Percentiles rank a stretch among this genome's conserved stretches.
These are phyloP conservation scores for Leishmania major DNA, from an alignment of 208 protist species.

Conservation along the genomic window DNA sequence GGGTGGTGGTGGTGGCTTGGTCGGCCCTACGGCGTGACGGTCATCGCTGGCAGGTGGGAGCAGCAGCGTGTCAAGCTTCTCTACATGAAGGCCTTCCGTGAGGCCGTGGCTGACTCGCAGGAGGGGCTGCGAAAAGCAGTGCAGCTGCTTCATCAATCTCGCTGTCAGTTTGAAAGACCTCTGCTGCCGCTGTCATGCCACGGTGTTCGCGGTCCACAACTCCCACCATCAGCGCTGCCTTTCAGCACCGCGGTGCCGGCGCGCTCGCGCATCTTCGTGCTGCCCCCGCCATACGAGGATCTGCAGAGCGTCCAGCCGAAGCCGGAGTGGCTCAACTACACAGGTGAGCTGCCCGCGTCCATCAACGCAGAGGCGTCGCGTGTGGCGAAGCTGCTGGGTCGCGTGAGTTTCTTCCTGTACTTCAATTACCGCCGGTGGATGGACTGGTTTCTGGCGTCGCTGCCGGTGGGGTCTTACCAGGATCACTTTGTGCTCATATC, in stretches of 20 bases:
- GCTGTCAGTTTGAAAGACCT: slow-evolving; percentile 20
- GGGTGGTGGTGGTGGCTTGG: slow-evolving; percentile 34
- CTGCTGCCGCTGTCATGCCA: slow-evolving; percentile 2
- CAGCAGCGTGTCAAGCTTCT: slow-evolving; percentile 43
- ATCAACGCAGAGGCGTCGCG: slow-evolving; percentile 17
- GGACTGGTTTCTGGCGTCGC: slow-evolving; percentile 29
- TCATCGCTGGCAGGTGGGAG: slow-evolving; percentile 26
- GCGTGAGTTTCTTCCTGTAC: slow-evolving; percentile 33
- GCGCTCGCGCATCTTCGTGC: slow-evolving; percentile 16
- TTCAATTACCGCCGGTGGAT: slow-evolving; percentile 33
- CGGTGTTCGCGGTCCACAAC: background rate
- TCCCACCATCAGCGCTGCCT: slow-evolving; percentile 14
- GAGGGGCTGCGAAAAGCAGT: slow-evolving; percentile 16
- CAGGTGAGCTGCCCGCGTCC: slow-evolving; percentile 20
- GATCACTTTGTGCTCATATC: slow-evolving; percentile 33
- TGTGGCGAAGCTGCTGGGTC: slow-evolving; percentile 17
- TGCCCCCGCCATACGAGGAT: slow-evolving; percentile 19
- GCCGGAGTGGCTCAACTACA: slow-evolving; percentile 35
- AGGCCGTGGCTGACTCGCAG: slow-evolving; percentile 14
- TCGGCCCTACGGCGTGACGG: slow-evolving; percentile 22
- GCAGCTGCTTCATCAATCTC: slow-evolving; percentile 17
- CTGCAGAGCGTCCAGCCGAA: background rate
- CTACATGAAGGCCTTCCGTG: slow-evolving; percentile 35
- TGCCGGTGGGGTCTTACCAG: slow-evolving; percentile 27
- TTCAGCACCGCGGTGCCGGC: slow-evolving; percentile 16